Base-by-base conservation (phyloP, 176 grass and related monocot genomes). In the Cenchrus americanus region DNA sequence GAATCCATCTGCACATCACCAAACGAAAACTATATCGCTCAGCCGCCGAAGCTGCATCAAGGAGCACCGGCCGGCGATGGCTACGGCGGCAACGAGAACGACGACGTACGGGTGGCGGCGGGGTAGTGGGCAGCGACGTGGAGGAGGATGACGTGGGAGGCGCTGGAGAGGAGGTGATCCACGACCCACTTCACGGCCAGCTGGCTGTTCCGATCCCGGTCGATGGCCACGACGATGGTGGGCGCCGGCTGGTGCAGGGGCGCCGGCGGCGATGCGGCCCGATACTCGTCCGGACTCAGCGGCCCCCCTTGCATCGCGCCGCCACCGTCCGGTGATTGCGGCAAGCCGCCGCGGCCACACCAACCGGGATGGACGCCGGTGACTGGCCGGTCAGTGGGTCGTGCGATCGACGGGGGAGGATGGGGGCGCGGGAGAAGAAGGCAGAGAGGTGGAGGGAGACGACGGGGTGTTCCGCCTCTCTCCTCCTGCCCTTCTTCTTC, bases 111-210 rank as follows among this genome's bases (percentile, higher is more conserved):
- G 87, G 80, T 94, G 59, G 76, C 27, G 59, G 76, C 27, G 12
- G 37, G n/a, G 51, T 73, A 42, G 66, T 79, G 87, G 30, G 44
- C 85, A 57, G 82, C 80, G 68, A 98, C 91, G 73, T 98, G 96
- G 77, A 98, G 79, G 80, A 96, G 91, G 19, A 90, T 22, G 51
- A 98, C 72, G 69, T 83, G 65, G 1, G 82, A 88, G 83, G 69
- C 68, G 80, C 81, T 84, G 53, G 87, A 62, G 80, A 92, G 80
- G 55, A 98, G 87, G 80, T 98, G 81, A 79, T 98, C 87, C 43
- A 88, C 65, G 4, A 90, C 88, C 96, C 96, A 98, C 80, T 91
- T 95, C 82, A 90, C 86, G 51, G 96, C 91, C 30, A 87, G 88
- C 23, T 95, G 88, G 90, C 93, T 98, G 74, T 92, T 92, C 69